Conservation (phyloP, 2,329 filamentous ascomycete genomes). For the Xylaria sp. region DNA sequence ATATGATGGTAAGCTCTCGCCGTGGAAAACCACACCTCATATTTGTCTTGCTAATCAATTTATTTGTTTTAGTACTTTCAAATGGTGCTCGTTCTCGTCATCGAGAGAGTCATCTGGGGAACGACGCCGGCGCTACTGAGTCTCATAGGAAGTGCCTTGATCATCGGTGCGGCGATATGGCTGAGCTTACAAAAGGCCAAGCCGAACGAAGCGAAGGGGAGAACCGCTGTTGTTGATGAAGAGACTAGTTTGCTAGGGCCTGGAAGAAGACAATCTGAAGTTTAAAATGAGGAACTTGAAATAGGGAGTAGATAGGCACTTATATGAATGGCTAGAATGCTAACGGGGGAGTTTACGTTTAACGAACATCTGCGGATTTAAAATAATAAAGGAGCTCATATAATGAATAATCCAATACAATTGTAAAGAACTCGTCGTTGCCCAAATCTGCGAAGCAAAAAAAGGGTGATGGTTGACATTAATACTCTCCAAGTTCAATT, state of each 20-base stretch:
- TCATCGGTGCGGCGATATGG: conserved; percentile 56
- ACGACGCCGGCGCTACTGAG: conserved; percentile 53
- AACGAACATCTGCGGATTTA: background rate
- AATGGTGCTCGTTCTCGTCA: conserved; percentile 50
- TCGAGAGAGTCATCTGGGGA: conserved; percentile 57
- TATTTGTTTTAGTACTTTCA: conserved; percentile 45
- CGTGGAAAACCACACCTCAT: background rate
- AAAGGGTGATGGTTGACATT: background rate
- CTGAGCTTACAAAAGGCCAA: conserved; percentile 55
- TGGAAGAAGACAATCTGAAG: conserved; percentile 18
- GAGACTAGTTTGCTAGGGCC: conserved; percentile 50
- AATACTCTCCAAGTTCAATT: too few species aligned
- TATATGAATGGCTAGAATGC: background rate
- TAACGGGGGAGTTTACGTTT: background rate
- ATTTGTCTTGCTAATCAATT: conserved; percentile 12
- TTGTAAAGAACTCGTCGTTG: background rate
- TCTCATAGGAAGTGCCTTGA: conserved; percentile 53
- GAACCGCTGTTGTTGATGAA: conserved; percentile 47
- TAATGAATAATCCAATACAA: background rate
- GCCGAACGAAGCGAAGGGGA: conserved; percentile 40
- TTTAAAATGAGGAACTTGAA: conserved; percentile 8
- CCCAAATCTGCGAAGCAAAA: background rate
- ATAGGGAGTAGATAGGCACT: background rate
- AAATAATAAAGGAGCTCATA: background rate
- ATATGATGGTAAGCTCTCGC: conserved; percentile 48